phyloP scores from a whole-genome alignment of 2,329 filamentous ascomycete genomes.

The Tolypocladium paradoxum region DNA sequence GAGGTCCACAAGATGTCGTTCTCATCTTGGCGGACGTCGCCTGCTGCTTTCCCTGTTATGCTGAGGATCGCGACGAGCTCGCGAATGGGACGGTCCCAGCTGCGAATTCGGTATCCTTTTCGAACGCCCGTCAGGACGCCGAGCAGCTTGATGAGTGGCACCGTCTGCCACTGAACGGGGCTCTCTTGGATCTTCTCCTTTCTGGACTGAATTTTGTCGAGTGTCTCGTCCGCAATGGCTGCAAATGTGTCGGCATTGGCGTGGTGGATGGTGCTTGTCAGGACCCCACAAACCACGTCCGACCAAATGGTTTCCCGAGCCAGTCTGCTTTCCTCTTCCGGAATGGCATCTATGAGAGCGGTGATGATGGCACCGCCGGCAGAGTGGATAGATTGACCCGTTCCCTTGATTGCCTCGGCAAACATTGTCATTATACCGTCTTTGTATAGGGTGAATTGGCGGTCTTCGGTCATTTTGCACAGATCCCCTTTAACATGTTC shows the following conservation, averaged over 20 bases:
- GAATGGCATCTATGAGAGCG: conserved; percentile 39
- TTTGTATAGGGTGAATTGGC: conserved; percentile 59
- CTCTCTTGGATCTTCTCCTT: conserved; percentile 18
- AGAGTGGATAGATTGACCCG: conserved; percentile 49
- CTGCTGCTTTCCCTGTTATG: conserved; percentile 28
- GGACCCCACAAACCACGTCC: conserved; percentile 61
- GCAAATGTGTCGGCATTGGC: conserved; percentile 63
- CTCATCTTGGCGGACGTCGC: conserved; percentile 23
- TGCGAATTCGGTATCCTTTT: conserved; percentile 60
- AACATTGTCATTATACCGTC: conserved; percentile 89
- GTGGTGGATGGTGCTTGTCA: conserved; percentile 77
- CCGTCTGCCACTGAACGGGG: conserved; percentile 23
- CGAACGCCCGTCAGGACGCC: conserved; percentile 68
- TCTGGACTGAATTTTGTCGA: conserved; percentile 33
- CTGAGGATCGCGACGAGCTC: conserved; percentile 43
- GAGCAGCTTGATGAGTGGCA: conserved; percentile 47
- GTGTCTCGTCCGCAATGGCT: conserved; percentile 52
- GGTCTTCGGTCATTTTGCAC: conserved; percentile 36
- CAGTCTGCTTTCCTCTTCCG: conserved; percentile 37
- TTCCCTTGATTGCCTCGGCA: conserved; percentile 64
- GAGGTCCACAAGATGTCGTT: conserved; percentile 42
- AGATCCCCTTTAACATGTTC: conserved; percentile 63
- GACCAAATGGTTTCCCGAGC: conserved; percentile 41
- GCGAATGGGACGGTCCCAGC: conserved; percentile 59
- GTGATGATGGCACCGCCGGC: conserved; percentile 43